Evolutionary conservation across 176 grass and related monocot genomes (phyloP).

Genomic region (Melocanna baccifera): DNA sequence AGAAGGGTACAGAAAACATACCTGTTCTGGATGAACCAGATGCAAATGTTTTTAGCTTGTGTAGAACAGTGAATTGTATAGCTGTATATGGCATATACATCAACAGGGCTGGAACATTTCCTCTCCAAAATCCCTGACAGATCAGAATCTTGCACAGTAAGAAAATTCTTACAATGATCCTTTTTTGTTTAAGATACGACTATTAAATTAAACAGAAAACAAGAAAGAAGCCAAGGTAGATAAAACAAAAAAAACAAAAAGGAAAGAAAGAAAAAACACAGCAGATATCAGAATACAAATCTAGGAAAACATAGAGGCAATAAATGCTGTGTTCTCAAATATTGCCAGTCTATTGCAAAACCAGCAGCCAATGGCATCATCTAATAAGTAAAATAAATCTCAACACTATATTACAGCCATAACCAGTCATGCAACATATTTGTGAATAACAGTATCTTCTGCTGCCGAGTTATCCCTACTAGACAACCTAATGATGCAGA

Average conservation of each 20-base stretch:
- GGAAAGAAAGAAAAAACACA: background rate
- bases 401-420: background rate
- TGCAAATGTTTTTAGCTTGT: conserved; percentile 90
- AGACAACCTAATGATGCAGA: no score
- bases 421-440: background rate
- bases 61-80: conserved; percentile 94
- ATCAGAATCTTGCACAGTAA: conserved; percentile 16
- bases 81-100: conserved; percentile 99
- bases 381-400: background rate
- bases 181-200: background rate
- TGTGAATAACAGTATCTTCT: background rate
- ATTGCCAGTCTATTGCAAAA: background rate
- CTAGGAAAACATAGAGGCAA: background rate
- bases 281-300: background rate
- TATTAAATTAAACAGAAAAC: background rate
- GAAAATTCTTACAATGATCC: background rate
- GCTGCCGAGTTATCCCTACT: no score
- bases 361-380: conserved; percentile 4
- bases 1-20: conserved; percentile 19
- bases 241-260: background rate
- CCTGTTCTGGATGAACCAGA: conserved; percentile 88
- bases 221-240: background rate
- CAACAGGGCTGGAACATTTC: conserved; percentile 90
- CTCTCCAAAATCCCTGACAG: conserved; percentile 96
- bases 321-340: background rate